Evolutionary conservation across 2,329 filamentous ascomycete genomes (phyloP).

Genomic region (Domatiomyces globalis): DNA sequence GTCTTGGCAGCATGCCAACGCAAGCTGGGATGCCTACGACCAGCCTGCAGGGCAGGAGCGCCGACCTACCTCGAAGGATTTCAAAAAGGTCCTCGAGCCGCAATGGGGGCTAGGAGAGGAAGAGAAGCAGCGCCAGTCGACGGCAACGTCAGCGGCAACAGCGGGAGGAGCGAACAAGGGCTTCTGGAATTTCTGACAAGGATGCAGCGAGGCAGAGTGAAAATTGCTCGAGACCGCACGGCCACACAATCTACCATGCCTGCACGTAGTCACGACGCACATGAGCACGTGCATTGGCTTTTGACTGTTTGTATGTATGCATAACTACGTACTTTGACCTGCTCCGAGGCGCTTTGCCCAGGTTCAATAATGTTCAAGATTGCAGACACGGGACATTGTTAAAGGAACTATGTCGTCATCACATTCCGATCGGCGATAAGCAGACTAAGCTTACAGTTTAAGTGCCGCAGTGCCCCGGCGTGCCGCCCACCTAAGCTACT

Average conservation of each 20-base stretch:
- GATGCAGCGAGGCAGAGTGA: not conserved
- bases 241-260: not conserved
- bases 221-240: not conserved
- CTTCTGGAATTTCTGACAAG: constrained; percentile 18
- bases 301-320: not conserved
- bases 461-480: too few relatives aligned
- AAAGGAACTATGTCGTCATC: too few relatives aligned
- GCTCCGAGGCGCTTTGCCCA: not conserved
- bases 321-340: not conserved
- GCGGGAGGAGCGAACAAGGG: constrained; percentile 8
- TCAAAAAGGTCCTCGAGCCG: constrained; percentile 19
- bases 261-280: not conserved
- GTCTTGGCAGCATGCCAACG: constrained; percentile 58
- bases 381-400: too few relatives aligned
- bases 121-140: constrained; percentile 1
- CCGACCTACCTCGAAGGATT: constrained; percentile 6
- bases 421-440: too few relatives aligned
- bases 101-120: constrained; percentile 18
- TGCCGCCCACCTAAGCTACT: too few relatives aligned
- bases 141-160: constrained; percentile 1
- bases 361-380: not conserved
- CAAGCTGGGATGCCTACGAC: constrained; percentile 36
- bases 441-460: too few relatives aligned
- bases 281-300: not conserved
- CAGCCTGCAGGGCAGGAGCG: constrained; percentile 22